Evolutionary conservation across 1,284 basidiomycete species (phyloP).

Genomic region (Trichosporon coremiiforme): DNA sequence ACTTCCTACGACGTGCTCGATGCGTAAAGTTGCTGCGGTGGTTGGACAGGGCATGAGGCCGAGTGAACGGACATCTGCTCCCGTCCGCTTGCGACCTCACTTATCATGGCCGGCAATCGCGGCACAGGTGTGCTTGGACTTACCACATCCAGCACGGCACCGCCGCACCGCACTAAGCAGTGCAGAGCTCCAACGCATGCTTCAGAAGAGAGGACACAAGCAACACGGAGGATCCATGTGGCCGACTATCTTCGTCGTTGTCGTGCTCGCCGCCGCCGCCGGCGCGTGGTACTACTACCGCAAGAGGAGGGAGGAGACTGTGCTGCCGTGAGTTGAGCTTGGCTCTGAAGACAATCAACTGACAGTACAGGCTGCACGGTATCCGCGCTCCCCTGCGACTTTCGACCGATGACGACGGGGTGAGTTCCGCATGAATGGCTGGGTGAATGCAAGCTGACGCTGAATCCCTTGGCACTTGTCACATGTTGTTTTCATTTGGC

Average conservation of each 20-base stretch:
- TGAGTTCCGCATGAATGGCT: slow-evolving; percentile 20
- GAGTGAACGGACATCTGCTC: slow-evolving; percentile 8
- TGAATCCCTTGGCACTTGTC: slow-evolving; percentile 9
- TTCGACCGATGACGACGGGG: slow-evolving; percentile 34
- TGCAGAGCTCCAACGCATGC: background rate
- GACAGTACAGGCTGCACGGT: slow-evolving; percentile 1
- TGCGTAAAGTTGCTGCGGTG: background rate
- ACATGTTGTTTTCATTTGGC: slow-evolving; percentile 13
- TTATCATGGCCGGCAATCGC: background rate
- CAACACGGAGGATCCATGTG: slow-evolving; percentile 1
- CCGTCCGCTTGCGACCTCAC: slow-evolving; percentile 3
- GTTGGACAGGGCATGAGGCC: background rate
- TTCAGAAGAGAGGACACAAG: background rate
- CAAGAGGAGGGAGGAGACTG: background rate
- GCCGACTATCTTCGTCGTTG: slow-evolving; percentile 21
- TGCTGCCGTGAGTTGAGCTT: slow-evolving; percentile 17
- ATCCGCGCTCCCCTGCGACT: slow-evolving; percentile 21
- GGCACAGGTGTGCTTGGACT: background rate
- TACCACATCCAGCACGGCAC: slow-evolving; percentile 7
- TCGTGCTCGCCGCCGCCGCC: slow-evolving; percentile 18
- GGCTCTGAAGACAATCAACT: background rate
- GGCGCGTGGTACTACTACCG: slow-evolving; percentile 18
- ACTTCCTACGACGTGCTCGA: background rate
- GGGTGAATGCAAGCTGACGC: background rate
- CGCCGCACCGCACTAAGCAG: background rate